Evolutionary conservation across 1,284 basidiomycete genomes (phyloP), one percentile per base, ranked within the genome.

Genomic region (Mycosarcoma maydis): DNA sequence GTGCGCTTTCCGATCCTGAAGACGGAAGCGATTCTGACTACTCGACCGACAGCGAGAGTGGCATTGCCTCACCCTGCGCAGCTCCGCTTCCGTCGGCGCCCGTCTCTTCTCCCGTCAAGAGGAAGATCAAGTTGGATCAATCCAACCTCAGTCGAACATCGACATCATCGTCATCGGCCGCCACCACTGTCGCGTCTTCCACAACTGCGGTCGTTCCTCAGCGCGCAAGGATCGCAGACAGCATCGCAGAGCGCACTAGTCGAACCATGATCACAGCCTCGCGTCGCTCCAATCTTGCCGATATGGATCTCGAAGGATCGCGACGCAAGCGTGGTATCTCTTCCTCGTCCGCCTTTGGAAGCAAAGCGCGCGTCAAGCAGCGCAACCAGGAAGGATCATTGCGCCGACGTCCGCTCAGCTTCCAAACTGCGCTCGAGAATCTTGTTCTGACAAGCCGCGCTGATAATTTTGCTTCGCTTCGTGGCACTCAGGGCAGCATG

Each of bases 311-410:
- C 20, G 66, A 69, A 42, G 43, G 19, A 2, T 23, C 47, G 14
- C 50, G 56, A 29, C 66, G 62, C 43, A 72, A 61, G 59, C 55
- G 72, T 20, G 64, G 60, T 23, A 60, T 74, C 48, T 76, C 74
- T 10, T 76, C 74, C 19, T 72, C 74, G 6, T 76, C 74, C 10
- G 74, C 74, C 13, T 76, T 76, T 49, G 73, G 73, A 27, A 74
- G 72, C 54, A 59, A 74, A 36, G 74, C 74, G 2, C 58, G 74
- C 38, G 74, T 75, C 41, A 72, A 70, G 53, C 72, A 75, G 46
- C 59, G 70, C n/a, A 75, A 76, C 26, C 62, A 70, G 34, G 57
- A 56, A 9, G 65, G 57, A 16, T 48, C 52, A 6, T 57, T 49
- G 24, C 65, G 73, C n/a, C 47, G 71, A 39, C 61, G 71, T 24